Evolutionary conservation across 2,329 filamentous ascomycete genomes (phyloP).

Genomic region (Fusarium sororula): DNA sequence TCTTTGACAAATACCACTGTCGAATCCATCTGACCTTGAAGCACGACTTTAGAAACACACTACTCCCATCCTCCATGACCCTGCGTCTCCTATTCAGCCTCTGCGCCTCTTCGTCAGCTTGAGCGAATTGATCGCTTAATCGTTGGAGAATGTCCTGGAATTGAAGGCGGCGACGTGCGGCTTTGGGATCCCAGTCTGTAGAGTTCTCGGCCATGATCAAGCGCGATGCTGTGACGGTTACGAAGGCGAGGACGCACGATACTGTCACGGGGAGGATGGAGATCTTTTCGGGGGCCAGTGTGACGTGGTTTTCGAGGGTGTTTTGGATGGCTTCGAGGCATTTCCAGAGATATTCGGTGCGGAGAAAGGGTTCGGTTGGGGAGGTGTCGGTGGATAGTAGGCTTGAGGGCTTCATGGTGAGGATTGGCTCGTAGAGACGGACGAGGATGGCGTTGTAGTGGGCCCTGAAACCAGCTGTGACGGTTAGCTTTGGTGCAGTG

Average conservation of each 20-base stretch:
- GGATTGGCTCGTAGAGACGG: conserved; percentile 51
- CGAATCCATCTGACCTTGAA: conserved; percentile 52
- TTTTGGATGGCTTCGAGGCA: conserved; percentile 45
- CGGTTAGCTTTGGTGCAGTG: rapidly evolving
- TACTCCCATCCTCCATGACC: conserved; percentile 44
- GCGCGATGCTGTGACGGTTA: conserved; percentile 47
- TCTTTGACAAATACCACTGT: conserved; percentile 49
- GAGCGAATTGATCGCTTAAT: conserved; percentile 45
- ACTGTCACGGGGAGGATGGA: conserved; percentile 45
- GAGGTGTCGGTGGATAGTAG: conserved; percentile 20
- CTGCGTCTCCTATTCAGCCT: conserved; percentile 37
- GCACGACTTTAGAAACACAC: conserved; percentile 45
- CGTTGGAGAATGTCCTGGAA: conserved; percentile 42
- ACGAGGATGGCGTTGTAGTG: conserved; percentile 47
- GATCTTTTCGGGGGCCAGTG: conserved; percentile 40
- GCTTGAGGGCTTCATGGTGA: conserved; percentile 41
- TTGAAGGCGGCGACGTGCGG: conserved; percentile 48
- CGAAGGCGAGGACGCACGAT: conserved; percentile 46
- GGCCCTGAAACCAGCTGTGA: conserved; percentile 47
- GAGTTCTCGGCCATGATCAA: conserved; percentile 48
- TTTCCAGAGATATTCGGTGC: conserved; percentile 50
- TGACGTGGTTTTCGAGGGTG: conserved; percentile 41
- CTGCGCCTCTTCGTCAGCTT: conserved; percentile 42
- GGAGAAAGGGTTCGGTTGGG: conserved; percentile 37
- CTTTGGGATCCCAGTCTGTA: conserved; percentile 48